These are phyloP conservation scores for Lolium perenne DNA, from an alignment of 176 grass and related monocot species.

Conservation along the genomic window DNA sequence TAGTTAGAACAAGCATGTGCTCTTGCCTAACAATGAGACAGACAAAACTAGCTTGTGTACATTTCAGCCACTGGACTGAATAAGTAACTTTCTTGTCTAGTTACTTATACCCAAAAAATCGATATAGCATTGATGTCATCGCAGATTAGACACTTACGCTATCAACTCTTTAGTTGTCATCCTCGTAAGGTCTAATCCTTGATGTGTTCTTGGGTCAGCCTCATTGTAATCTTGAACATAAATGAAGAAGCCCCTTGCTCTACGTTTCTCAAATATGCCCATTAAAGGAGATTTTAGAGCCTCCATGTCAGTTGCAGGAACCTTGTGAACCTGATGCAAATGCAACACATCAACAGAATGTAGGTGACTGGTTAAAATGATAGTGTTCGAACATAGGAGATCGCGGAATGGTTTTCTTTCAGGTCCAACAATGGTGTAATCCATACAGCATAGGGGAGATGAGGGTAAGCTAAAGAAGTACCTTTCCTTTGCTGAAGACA, in stretches of 20 bases:
- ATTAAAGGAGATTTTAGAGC: slow-evolving; percentile 86
- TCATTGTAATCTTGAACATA: slow-evolving; percentile 92
- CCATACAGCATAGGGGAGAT: slow-evolving; percentile 11
- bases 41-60: background rate
- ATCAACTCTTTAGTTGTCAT: slow-evolving; percentile 82
- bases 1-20: slow-evolving; percentile 25
- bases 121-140: background rate
- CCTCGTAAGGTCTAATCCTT: slow-evolving; percentile 84
- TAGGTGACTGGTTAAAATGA: background rate
- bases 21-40: background rate
- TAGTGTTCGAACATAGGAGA: slow-evolving; percentile 26
- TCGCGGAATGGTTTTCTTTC: background rate
- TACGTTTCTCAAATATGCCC: slow-evolving; percentile 92
- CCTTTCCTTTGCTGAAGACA: slow-evolving; percentile 92
- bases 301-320: slow-evolving; percentile 89
- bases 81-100: background rate
- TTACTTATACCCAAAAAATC: background rate
- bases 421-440: slow-evolving; percentile 7
- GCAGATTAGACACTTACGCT: slow-evolving; percentile 51
- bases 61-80: slow-evolving; percentile 32
- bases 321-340: slow-evolving; percentile 79
- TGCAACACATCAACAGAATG: slow-evolving; percentile 31
- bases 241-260: slow-evolving; percentile 86
- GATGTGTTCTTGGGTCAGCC: slow-evolving; percentile 78
- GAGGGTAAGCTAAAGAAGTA: slow-evolving; percentile 41